Percentiles rank a stretch among this genome's conserved stretches.
These are phyloP conservation scores for Termitomyces heimii DNA, from an alignment of 768 basidiomycete genomes.

Conservation along the genomic window DNA sequence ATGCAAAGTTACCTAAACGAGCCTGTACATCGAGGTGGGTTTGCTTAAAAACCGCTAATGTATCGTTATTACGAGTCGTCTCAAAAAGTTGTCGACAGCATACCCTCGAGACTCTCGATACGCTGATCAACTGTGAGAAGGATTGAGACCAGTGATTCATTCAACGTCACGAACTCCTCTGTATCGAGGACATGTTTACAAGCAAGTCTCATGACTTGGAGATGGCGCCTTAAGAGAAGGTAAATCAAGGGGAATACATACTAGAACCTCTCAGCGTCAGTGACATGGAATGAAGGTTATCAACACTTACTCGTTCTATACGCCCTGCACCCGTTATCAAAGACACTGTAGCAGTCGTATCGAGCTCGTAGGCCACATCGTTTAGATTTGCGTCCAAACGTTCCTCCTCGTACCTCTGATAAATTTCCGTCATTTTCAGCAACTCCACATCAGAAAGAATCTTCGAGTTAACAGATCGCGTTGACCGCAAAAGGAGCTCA, in stretches of 20 bases:
- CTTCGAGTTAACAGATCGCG: constrained; percentile 21
- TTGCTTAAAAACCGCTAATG: constrained; percentile 28
- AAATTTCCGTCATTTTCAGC: constrained; percentile 20
- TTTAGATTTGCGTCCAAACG: constrained; percentile 21
- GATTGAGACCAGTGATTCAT: constrained; percentile 25
- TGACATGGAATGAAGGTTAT: background rate
- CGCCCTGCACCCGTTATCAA: constrained; percentile 28
- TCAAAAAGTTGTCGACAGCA: background rate
- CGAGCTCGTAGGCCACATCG: constrained; percentile 27
- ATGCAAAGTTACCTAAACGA: constrained; percentile 29
- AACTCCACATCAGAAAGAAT: constrained; percentile 23
- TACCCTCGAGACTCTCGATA: constrained; percentile 28
- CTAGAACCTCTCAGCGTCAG: constrained; percentile 13
- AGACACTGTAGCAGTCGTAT: constrained; percentile 25
- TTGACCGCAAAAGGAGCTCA: constrained; percentile 27
- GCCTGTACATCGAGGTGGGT: constrained; percentile 26
- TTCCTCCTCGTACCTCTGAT: constrained; percentile 22
- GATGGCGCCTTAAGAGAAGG: constrained; percentile 26
- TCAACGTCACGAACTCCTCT: constrained; percentile 23
- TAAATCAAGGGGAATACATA: constrained; percentile 29
- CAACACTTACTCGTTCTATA: constrained; percentile 26
- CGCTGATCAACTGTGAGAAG: constrained; percentile 24
- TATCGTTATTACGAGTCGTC: background rate
- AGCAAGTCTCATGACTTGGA: constrained; percentile 25
- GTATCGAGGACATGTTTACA: constrained; percentile 29